Conservation (phyloP, 2,329 filamentous ascomycete species). For the Cordyceps fumosorosea region DNA sequence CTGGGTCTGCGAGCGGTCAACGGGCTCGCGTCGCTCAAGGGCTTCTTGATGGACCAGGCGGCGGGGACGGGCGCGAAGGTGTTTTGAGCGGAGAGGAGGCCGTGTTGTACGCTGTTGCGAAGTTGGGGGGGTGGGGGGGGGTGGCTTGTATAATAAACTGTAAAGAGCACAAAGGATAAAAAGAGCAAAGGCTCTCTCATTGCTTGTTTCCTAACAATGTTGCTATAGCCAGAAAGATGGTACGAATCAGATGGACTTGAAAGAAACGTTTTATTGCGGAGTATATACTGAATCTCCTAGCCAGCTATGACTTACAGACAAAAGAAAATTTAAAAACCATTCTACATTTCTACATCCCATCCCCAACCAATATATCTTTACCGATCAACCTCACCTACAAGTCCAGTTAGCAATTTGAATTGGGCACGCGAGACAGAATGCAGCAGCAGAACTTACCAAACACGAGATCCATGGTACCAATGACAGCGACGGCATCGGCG, state of each 20-base stretch:
- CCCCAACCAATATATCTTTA: constrained; percentile 28
- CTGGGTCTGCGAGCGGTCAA: constrained; percentile 72
- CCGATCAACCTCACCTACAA: constrained; percentile 55
- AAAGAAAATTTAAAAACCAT: constrained; percentile 28
- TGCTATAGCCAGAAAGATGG: not conserved
- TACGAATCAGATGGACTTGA: not conserved
- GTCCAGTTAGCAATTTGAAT: constrained; percentile 26
- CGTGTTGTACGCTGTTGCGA: not conserved
- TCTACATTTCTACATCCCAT: constrained; percentile 22
- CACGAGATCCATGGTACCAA: constrained; percentile 83
- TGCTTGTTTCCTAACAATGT: not conserved
- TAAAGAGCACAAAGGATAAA: not conserved
- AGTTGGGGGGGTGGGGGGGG: not conserved
- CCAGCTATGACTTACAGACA: constrained; percentile 36
- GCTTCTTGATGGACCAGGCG: constrained; percentile 74
- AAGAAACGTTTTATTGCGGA: constrained; percentile 25
- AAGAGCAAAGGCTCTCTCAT: too few relatives aligned
- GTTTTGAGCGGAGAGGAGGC: constrained; percentile 19
- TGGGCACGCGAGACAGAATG: constrained; percentile 11
- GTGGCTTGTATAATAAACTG: too few relatives aligned
- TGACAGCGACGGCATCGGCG: constrained; percentile 94
- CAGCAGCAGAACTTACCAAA: constrained; percentile 56
- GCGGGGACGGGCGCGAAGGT: constrained; percentile 47
- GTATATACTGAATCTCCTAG: constrained; percentile 32
- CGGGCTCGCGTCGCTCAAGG: constrained; percentile 67